phyloP scores from a whole-genome alignment of 139 green algal species.

The Tetraselmis chui region DNA sequence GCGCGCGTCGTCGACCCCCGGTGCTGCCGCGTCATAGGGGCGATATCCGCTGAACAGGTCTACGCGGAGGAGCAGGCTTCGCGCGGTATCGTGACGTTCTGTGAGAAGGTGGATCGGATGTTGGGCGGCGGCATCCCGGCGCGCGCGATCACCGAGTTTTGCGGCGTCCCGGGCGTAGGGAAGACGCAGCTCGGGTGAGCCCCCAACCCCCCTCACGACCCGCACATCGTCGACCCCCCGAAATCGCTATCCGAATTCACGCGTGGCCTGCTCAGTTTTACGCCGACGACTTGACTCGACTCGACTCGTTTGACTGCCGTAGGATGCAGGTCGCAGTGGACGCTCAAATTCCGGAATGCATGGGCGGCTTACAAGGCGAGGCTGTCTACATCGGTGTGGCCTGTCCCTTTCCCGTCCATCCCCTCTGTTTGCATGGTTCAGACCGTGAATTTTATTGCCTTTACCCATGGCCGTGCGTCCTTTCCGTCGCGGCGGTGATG shows the following conservation, averaged over 20 bases:
- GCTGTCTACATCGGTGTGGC: constrained; percentile 74
- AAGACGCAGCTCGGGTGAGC: constrained; percentile 79
- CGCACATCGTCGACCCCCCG: too few relatives aligned
- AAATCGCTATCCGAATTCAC: too few relatives aligned
- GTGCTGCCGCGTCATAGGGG: constrained; percentile 7
- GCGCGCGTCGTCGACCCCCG: constrained; percentile 11
- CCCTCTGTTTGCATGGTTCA: neutral
- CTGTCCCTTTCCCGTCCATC: neutral
- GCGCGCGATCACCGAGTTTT: constrained; percentile 68
- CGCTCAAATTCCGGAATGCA: constrained; percentile 53
- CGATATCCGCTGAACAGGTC: neutral
- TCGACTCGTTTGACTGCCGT: neutral
- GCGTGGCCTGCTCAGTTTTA: too few relatives aligned
- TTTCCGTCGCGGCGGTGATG: neutral
- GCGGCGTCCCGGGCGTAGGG: constrained; percentile 73
- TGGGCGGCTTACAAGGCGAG: constrained; percentile 49
- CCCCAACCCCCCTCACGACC: too few relatives aligned
- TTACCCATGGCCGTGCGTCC: neutral
- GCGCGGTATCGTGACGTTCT: constrained; percentile 47
- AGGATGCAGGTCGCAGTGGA: constrained; percentile 76
- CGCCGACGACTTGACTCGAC: neutral
- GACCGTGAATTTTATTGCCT: neutral
- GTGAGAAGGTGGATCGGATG: constrained; percentile 43
- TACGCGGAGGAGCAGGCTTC: neutral
- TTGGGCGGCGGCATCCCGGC: constrained; percentile 54